Evolutionary conservation across 441 rosid genomes (phyloP), one percentile per base, ranked within the genome.

Genomic region (Mallotus japonicus): DNA sequence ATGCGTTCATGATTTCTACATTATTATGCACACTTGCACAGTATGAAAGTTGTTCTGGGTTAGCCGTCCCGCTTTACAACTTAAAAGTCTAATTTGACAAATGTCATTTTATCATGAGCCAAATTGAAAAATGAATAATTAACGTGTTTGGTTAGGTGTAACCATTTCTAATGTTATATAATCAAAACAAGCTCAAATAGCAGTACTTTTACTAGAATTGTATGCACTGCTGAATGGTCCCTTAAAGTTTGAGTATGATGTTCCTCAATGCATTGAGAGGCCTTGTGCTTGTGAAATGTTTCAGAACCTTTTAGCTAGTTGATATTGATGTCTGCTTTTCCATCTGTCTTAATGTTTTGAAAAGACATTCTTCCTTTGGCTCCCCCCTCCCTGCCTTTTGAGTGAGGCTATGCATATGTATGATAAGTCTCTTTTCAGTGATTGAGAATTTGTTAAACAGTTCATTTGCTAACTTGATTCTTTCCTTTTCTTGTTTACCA

Each of bases 401-500:
- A 19, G 46, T 11, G 4, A 11, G 42, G 19, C 16, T n/a, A 4
- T 5, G 16, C 15, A 54, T 6, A 4, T 50, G 12, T 24, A 20
- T 71, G 60, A 14, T 53, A 28, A 16, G 19, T 53, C 1, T 46
- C 16, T 6, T 44, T 50, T 66, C 16, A n/a, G 16, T 55, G 9
- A 37, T 40, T 57, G 40, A 24, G 47, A 40, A 47, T 59, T 65
- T 17, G 57, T 59, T 20, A 22, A 70, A n/a, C 37, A 54, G 60
- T 50, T 11, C 61, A 14, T 16, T 74, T 28, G 14, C 60, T 61
- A 16, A 75, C 34, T 49, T 60, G 42, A 22, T n/a, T 24, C 50
- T n/a, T 51, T 14, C 32, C 15, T 44, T 68, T 63, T 69, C 32
- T 71, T 1, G 70, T 56, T 73, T 69, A 67, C 78, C 90, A 95